Evolutionary conservation across 352 stramenopile species (phyloP), one percentile per base, ranked within the genome.

Genomic region (Phytophthora lateralis): DNA sequence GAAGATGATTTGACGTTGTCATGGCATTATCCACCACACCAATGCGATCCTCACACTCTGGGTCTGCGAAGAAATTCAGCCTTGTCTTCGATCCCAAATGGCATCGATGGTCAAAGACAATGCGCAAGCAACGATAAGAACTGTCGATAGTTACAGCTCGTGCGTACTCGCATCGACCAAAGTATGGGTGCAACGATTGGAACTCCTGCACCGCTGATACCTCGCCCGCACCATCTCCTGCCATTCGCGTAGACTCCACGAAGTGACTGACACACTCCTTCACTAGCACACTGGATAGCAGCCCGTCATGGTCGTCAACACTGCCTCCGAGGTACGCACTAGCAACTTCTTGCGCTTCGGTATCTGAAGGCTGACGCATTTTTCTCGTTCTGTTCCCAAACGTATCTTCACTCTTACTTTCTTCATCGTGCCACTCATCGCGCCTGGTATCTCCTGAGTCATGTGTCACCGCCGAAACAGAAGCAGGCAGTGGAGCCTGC

Each of bases 241-340:
- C 88, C 38, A 93, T 80, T 24, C 76, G 71, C 7, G 88, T 95
- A 1, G 88, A 94, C 43, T 89, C 77, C 15, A 93, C 79, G 60
- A 96, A 92, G 49, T 96, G 88, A 46, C 69, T 89, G 24, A 95
- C 83, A 46, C 88, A 96, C 42, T 96, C 88, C 43, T 93, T 81
- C 10, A 96, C 82, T 6, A 96, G 55, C 5, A 94, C 78, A 54
- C 74, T 89, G 3, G 82, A 90, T 9, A 95, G 63, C 6, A 89
- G 26, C 2, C 73, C 78, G 27, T 89, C 78, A 17, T 89, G 77
- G 32, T 88, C 78, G 55, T 89, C 64, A 6, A 85, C 38, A n/a
- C 68, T 60, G 38, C 71, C 63, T 44, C 42, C 45, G 18, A 90
- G 42, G 46, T 89, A 87, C 26, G 75, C 66, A 18, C 64, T 88